Base-by-base conservation (phyloP, 2,329 filamentous ascomycete genomes). In the Talaromyces rugulosus region DNA sequence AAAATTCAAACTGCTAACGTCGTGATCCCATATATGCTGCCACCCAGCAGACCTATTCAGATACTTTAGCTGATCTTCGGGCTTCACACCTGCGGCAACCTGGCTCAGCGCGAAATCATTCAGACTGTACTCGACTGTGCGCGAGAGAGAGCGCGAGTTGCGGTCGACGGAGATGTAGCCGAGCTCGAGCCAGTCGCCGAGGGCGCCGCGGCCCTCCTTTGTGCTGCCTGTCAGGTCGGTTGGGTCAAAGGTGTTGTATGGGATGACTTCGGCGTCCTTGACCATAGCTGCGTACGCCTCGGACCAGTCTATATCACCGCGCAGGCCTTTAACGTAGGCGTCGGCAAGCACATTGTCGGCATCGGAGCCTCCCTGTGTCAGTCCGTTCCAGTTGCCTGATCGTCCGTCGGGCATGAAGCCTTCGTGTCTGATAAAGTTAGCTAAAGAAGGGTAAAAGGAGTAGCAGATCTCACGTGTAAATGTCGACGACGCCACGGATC, bases 271-370 rank as follows among this genome's bases (percentile, higher is more conserved):
- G 5, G 88, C 89, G 66, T 91, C 83, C 23, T 84, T 88, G 12
- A 83, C 76, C 86, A 89, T 88, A 23, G 87, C 85, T 1, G 80
- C 76, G 64, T 85, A 88, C 2, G 81, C 87, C 52, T 85, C 83
- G 0, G 79, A 77, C 89, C 89, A 91, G 73, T 91, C 80, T 55
- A 91, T 78, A 1, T 75, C 77, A 2, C 85, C 86, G 7, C 82
- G 78, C 2, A 90, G 82, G 0, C 87, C 87, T 72, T 91, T 91
- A 33, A 90, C 81, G 63, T 85, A 91, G 0, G 88, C 89, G 68
- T 92, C 89, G 2, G 88, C 88, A 8, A 91, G 81, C 4, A 91
- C 83, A 59, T 89, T 90, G 70, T 91, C 88, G 3, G 85, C 83
- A 68, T 91, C 89, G 2, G 84, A 88, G 4, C 89, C 89, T 14